Percentiles rank a stretch among this genome's conserved stretches.
These are phyloP conservation scores for Dioscorea alata DNA, from an alignment of 106 monocot species.

Conservation along the genomic window DNA sequence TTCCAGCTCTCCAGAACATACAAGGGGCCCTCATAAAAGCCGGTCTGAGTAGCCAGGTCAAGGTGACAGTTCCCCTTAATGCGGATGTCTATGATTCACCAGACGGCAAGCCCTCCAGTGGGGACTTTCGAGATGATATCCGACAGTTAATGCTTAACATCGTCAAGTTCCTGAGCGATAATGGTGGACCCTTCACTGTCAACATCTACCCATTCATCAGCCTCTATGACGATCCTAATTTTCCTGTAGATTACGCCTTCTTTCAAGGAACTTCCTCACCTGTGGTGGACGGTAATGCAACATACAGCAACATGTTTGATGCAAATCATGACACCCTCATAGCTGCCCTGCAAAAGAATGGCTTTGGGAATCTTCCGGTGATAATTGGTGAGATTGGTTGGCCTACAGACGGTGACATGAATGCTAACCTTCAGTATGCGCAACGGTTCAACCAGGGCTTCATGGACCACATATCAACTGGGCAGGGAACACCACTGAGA, in stretches of 20 bases:
- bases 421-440: constrained; percentile 52
- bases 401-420: constrained; percentile 83
- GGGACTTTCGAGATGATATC: constrained; percentile 82
- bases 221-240: constrained; percentile 65
- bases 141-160: constrained; percentile 66
- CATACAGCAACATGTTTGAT: constrained; percentile 68
- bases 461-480: constrained; percentile 40
- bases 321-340: constrained; percentile 88
- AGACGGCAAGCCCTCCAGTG: constrained; percentile 57
- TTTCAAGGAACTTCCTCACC: constrained; percentile 51
- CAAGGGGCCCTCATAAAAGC: constrained; percentile 78
- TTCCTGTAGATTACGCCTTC: constrained; percentile 86
- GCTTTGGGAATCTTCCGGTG: constrained; percentile 63
- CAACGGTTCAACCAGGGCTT: constrained; percentile 77
- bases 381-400: constrained; percentile 83
- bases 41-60: constrained; percentile 57
- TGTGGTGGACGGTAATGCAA: constrained; percentile 35
- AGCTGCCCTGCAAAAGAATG: constrained; percentile 71
- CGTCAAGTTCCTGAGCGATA: constrained; percentile 72
- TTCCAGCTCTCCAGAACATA: constrained; percentile 81
- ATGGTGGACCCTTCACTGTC: constrained; percentile 62
- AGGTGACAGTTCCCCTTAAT: constrained; percentile 76
- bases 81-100: constrained; percentile 74
- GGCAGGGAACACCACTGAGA: constrained; percentile 68
- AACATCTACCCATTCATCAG: constrained; percentile 97